phyloP scores from a whole-genome alignment of 345 rosid species.

The Brassica incana region DNA sequence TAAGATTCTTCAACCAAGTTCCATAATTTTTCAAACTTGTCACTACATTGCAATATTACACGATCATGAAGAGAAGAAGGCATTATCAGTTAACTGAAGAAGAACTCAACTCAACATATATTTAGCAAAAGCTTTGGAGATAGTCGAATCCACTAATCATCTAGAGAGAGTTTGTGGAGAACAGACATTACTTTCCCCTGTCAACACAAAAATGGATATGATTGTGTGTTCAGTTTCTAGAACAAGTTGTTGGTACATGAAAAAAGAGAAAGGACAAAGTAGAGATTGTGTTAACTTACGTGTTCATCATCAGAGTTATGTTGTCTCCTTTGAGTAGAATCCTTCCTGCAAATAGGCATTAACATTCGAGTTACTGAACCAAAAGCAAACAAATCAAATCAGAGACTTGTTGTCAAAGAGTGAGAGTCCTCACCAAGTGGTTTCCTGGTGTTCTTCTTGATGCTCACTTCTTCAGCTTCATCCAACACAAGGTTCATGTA shows the following conservation, averaged over 20 bases:
- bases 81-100: slow-evolving; percentile 13
- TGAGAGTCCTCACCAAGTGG: slow-evolving; percentile 53
- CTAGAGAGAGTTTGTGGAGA: background rate
- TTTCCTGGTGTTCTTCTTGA: slow-evolving; percentile 87
- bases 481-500: slow-evolving; percentile 96
- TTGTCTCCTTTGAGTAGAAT: slow-evolving; percentile 84
- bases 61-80: background rate
- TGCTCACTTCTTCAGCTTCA: slow-evolving; percentile 92
- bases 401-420: background rate
- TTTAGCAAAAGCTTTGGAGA: slow-evolving; percentile 10
- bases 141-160: background rate
- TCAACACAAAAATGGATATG: background rate
- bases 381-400: background rate
- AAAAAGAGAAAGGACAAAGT: background rate
- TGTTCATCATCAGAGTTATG: slow-evolving; percentile 85
- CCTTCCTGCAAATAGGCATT: slow-evolving; percentile 53
- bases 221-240: background rate
- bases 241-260: background rate
- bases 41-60: slow-evolving; percentile 23
- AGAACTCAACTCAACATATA: slow-evolving; percentile 8
- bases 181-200: slow-evolving; percentile 38
- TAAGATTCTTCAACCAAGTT: slow-evolving; percentile 17
- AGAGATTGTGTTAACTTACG: slow-evolving; percentile 47
- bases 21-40: background rate
- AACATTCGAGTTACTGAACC: background rate